Percentiles rank a stretch among this genome's conserved stretches.
Evolutionary conservation across 129 eudicot species (phyloP).

Genomic region (Lactuca saligna): DNA sequence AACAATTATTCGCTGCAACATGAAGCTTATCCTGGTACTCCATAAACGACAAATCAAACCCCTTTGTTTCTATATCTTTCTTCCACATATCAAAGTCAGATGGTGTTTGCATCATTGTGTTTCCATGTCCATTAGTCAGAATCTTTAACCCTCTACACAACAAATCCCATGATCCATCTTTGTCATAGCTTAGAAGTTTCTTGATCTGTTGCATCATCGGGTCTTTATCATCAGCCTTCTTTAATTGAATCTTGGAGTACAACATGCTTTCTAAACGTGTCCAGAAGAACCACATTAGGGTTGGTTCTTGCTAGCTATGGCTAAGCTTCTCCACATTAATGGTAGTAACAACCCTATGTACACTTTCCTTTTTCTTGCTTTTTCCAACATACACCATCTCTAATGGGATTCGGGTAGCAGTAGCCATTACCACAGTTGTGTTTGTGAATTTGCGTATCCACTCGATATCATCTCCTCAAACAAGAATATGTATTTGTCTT

Average conservation of each 20-base stretch:
- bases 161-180: conserved; percentile 75
- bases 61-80: conserved; percentile 30
- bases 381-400: conserved; percentile 68
- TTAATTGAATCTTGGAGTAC: conserved; percentile 68
- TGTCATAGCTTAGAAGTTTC: conserved; percentile 70
- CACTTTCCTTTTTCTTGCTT: conserved; percentile 50
- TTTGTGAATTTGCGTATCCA: conserved; percentile 63
- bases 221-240: conserved; percentile 51
- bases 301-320: conserved; percentile 51
- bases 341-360: conserved; percentile 38
- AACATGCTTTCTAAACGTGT: too few relatives aligned
- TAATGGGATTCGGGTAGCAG: conserved; percentile 40
- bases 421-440: conserved; percentile 46
- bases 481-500: too few relatives aligned
- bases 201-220: conserved; percentile 65
- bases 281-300: conserved; percentile 60
- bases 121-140: conserved; percentile 48
- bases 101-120: conserved; percentile 41
- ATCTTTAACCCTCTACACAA: conserved; percentile 54
- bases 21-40: conserved; percentile 47
- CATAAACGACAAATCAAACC: conserved; percentile 46
- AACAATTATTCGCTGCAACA: conserved; percentile 47
- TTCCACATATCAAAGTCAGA: conserved; percentile 51
- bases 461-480: conserved; percentile 67
- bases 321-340: conserved; percentile 53